Percentiles rank a stretch among this genome's conserved stretches.
These are phyloP conservation scores for Amanita jacksonii DNA, from an alignment of 768 basidiomycete species.

Conservation along the genomic window DNA sequence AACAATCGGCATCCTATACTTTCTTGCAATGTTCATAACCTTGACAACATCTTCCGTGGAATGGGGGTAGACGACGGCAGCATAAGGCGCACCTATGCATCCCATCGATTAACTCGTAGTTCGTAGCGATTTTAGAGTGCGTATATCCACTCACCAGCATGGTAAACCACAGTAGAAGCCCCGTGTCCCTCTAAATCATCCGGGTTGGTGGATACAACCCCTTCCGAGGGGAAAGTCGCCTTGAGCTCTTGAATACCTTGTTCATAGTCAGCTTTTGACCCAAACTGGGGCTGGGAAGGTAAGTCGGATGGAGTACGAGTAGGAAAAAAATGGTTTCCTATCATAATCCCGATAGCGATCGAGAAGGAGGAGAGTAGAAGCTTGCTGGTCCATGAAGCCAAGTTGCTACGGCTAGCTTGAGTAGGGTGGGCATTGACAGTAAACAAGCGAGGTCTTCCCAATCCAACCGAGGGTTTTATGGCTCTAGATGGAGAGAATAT, in stretches of 20 bases:
- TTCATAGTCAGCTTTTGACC: conserved; percentile 41
- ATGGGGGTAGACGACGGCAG: conserved; percentile 53
- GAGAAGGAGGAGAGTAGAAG: too few relatives aligned
- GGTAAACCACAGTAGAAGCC: conserved; percentile 40
- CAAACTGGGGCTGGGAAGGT: conserved; percentile 34
- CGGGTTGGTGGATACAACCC: conserved; percentile 38
- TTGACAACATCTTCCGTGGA: conserved; percentile 77
- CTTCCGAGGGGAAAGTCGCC: conserved; percentile 23
- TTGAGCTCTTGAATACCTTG: conserved; percentile 43
- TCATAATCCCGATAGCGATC: too few relatives aligned
- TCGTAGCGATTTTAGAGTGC: not conserved
- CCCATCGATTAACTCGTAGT: not conserved
- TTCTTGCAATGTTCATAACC: conserved; percentile 65
- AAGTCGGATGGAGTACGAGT: too few relatives aligned
- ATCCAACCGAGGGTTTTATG: too few relatives aligned
- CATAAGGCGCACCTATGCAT: conserved; percentile 33
- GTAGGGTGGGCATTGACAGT: too few relatives aligned
- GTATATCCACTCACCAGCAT: conserved; percentile 40
- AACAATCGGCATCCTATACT: conserved; percentile 67
- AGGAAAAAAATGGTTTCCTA: too few relatives aligned
- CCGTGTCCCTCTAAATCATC: conserved; percentile 47
- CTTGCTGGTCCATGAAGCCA: too few relatives aligned
- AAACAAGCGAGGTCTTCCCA: too few relatives aligned
- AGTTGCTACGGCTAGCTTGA: too few relatives aligned
- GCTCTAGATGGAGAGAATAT: too few relatives aligned